Evolutionary conservation across 1,139 yeast species (phyloP).

Genomic region (Kodamaea fungicola): DNA sequence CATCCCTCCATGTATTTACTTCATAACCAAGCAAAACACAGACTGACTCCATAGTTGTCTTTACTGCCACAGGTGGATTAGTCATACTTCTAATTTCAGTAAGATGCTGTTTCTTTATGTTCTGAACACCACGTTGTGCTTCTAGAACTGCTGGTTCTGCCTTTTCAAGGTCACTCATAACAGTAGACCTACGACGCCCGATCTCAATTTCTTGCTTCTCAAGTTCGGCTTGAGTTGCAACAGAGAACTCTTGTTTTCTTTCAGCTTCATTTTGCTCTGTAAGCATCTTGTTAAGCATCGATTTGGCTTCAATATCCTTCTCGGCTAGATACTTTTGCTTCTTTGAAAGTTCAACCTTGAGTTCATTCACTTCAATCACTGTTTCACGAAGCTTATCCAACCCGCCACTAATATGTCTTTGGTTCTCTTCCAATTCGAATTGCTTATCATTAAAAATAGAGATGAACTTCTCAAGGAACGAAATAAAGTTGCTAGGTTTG

Average conservation of each 20-base stretch:
- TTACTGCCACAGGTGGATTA: constrained; percentile 89
- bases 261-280: constrained; percentile 91
- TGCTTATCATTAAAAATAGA: constrained; percentile 42
- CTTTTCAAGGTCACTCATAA: constrained; percentile 58
- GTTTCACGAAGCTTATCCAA: constrained; percentile 76
- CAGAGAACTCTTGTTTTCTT: constrained; percentile 80
- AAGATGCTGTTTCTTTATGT: constrained; percentile 87
- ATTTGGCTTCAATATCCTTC: constrained; percentile 69
- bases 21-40: constrained; percentile 75
- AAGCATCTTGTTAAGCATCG: constrained; percentile 74
- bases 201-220: constrained; percentile 66
- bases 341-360: constrained; percentile 51
- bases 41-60: constrained; percentile 83
- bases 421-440: constrained; percentile 56
- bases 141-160: constrained; percentile 86
- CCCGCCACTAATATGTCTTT: constrained; percentile 72
- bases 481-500: constrained; percentile 54
- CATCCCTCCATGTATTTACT: constrained; percentile 76
- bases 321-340: constrained; percentile 48
- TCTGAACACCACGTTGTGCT: constrained; percentile 84
- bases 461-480: constrained; percentile 49
- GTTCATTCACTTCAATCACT: constrained; percentile 63
- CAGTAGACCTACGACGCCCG: constrained; percentile 50
- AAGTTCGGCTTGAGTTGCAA: constrained; percentile 69
- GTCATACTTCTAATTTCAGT: constrained; percentile 87